phyloP scores from a whole-genome alignment of 768 basidiomycete genomes.

The Termitomyces sp. region DNA sequence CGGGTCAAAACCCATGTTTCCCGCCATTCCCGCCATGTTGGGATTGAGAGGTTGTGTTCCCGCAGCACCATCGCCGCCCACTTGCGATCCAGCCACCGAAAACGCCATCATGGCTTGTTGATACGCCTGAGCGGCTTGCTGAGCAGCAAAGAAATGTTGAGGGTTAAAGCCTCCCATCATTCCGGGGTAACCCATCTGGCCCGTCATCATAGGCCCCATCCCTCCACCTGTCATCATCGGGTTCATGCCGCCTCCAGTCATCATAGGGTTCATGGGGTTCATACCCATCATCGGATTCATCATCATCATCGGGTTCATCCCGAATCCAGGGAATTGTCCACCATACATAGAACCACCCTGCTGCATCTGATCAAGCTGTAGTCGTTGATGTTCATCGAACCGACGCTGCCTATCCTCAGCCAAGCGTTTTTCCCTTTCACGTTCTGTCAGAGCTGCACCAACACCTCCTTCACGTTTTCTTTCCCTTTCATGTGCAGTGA shows the following conservation, averaged over 20 bases:
- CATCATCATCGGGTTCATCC: slow-evolving; percentile 75
- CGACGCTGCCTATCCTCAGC: slow-evolving; percentile 93
- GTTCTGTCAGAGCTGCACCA: slow-evolving; percentile 90
- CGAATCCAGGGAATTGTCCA: slow-evolving; percentile 44
- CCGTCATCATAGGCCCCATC: slow-evolving; percentile 43
- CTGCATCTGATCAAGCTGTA: slow-evolving; percentile 89
- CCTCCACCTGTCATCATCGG: slow-evolving; percentile 53
- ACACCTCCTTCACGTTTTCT: slow-evolving; percentile 93
- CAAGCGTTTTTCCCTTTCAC: slow-evolving; percentile 86
- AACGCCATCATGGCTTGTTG: slow-evolving; percentile 87
- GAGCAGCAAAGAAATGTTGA: slow-evolving; percentile 83
- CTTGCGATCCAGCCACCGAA: slow-evolving; percentile 68
- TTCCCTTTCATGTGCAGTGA: slow-evolving; percentile 92
- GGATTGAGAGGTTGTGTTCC: slow-evolving; percentile 37
- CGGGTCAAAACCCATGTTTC: slow-evolving; percentile 46
- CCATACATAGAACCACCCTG: slow-evolving; percentile 71
- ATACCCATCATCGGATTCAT: slow-evolving; percentile 46
- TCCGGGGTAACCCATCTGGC: slow-evolving; percentile 45
- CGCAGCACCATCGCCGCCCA: slow-evolving; percentile 52
- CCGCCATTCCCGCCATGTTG: slow-evolving; percentile 46
- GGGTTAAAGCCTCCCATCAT: slow-evolving; percentile 59
- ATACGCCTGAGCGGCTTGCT: slow-evolving; percentile 82
- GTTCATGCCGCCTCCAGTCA: slow-evolving; percentile 35
- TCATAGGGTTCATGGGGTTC: slow-evolving; percentile 43
- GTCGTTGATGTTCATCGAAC: slow-evolving; percentile 84